phyloP scores from a whole-genome alignment of 2,329 filamentous ascomycete genomes.

The Colletotrichum karsti region DNA sequence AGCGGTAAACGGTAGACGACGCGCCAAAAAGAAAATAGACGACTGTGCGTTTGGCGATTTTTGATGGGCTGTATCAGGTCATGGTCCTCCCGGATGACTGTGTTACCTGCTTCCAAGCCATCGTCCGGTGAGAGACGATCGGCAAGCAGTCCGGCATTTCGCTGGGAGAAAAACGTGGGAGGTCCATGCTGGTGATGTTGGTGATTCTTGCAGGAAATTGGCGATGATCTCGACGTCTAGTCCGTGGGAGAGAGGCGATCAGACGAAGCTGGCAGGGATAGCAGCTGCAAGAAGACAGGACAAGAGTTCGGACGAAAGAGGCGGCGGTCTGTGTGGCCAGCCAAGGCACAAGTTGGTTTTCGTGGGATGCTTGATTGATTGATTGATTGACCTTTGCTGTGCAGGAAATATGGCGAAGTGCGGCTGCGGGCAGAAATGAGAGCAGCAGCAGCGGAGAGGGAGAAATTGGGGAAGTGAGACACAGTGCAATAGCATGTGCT shows the following conservation, averaged over 20 bases:
- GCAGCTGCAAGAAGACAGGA: neutral
- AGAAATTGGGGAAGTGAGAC: neutral
- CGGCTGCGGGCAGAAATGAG: too few species aligned
- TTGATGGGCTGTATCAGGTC: constrained; percentile 19
- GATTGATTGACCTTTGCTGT: neutral
- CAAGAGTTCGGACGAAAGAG: constrained; percentile 1
- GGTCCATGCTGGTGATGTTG: constrained; percentile 6
- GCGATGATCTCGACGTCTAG: neutral
- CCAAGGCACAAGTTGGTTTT: neutral
- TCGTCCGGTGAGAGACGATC: constrained; percentile 6
- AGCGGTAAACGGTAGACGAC: neutral
- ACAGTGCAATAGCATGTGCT: neutral
- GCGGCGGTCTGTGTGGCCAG: neutral
- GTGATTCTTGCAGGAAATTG: neutral
- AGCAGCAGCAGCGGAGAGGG: neutral
- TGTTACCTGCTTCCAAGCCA: neutral
- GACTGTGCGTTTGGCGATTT: constrained; percentile 7
- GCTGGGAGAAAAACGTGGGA: neutral
- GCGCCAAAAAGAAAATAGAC: neutral
- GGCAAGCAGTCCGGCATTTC: neutral
- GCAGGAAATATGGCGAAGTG: too few species aligned
- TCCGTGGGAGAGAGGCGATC: neutral
- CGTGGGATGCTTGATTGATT: neutral
- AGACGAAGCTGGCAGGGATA: constrained; percentile 12
- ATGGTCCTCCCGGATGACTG: neutral